Percentiles rank a stretch among this genome's conserved stretches.
Conservation (phyloP, 208 protist species). For the Paratrypanosoma confusum region DNA sequence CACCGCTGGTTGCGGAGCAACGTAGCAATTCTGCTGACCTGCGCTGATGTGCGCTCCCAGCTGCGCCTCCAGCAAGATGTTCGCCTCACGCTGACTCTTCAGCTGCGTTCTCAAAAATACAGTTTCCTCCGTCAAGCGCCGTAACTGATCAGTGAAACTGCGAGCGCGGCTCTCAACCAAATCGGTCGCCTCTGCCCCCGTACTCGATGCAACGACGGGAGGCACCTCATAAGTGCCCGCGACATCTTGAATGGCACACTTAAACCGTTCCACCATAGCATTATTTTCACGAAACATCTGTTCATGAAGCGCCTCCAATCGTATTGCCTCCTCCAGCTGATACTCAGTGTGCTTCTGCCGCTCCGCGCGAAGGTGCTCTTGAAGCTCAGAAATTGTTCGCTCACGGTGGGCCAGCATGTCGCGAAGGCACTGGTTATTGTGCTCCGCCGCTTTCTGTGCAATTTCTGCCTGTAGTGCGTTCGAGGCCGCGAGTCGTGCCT, state of each 20-base stretch:
- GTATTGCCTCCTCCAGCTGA: slow-evolving; percentile 59
- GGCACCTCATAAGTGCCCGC: slow-evolving; percentile 12
- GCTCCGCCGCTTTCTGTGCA: slow-evolving; percentile 60
- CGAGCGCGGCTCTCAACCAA: neutral
- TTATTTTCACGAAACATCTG: slow-evolving; percentile 76
- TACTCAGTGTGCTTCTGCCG: slow-evolving; percentile 54
- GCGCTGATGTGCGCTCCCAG: slow-evolving; percentile 37
- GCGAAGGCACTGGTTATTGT: slow-evolving; percentile 58
- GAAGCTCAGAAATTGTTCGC: slow-evolving; percentile 36
- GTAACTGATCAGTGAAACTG: slow-evolving; percentile 37
- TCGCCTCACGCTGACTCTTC: slow-evolving; percentile 39
- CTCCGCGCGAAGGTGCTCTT: slow-evolving; percentile 68
- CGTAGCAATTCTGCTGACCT: too few species aligned
- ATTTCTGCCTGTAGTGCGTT: slow-evolving; percentile 70
- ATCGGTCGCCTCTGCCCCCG: neutral
- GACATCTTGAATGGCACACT: slow-evolving; percentile 52
- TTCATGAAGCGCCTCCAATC: slow-evolving; percentile 77
- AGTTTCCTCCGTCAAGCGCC: slow-evolving; percentile 47
- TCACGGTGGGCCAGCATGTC: slow-evolving; percentile 79
- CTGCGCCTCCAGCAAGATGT: slow-evolving; percentile 63
- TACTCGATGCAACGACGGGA: slow-evolving; percentile 8
- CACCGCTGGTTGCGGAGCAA: too few species aligned
- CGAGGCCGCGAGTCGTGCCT: slow-evolving; percentile 36
- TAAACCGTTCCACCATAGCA: slow-evolving; percentile 71
- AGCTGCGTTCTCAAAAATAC: slow-evolving; percentile 58